Base-by-base conservation (phyloP, 31 red algal genomes). In the Endocladia muricata region DNA sequence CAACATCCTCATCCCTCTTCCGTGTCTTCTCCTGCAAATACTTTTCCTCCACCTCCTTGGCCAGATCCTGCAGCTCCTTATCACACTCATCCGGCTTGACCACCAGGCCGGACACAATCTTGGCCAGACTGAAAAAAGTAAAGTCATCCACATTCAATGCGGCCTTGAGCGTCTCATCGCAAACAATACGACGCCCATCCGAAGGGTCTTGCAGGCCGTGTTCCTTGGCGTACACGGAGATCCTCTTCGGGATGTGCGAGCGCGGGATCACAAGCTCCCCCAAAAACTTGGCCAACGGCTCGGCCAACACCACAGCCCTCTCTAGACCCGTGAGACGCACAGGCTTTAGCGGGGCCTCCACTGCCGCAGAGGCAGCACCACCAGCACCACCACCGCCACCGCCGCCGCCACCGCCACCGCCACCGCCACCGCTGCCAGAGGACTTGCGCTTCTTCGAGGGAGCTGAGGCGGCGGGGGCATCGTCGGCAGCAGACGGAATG, bases 191-290 rank as follows among this genome's bases (percentile, higher is more conserved):
- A 29, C 91, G 73, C 21, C 81, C 55, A 74, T 98, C 88, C n/a
- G 54, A 32, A 0, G 81, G 78, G 49, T 98, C 88, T 26, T 98
- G 91, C 68, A 98, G 73, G 38, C 84, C 42, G 47, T 92, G 85
- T 73, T 91, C 55, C 62, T 98, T 98, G 26, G 82, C 89, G 76
- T 98, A 98, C 9, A 67, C 59, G 4, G 75, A 74, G 22, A 98
- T 62, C 25, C 67, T 54, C 72, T 91, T 86, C 28, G 81, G 82
- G 3, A 98, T 88, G 42, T 91, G 63, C 23, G 86, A 85, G 17
- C 96, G 79, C 36, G 79, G 68, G 29, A 98, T 73, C 13, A 92
- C 80, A 33, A 39, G 49, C 30, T 87, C 87, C 1, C 85, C 91
- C 4, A 93, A 73, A 37, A 96, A 84, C 19, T 79, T 43, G 40